A percentile compares a stretch with the other conserved stretches of the same genome.
Conservation (phyloP, 2,329 filamentous ascomycete genomes). For the Dactylonectria macrodidyma region DNA sequence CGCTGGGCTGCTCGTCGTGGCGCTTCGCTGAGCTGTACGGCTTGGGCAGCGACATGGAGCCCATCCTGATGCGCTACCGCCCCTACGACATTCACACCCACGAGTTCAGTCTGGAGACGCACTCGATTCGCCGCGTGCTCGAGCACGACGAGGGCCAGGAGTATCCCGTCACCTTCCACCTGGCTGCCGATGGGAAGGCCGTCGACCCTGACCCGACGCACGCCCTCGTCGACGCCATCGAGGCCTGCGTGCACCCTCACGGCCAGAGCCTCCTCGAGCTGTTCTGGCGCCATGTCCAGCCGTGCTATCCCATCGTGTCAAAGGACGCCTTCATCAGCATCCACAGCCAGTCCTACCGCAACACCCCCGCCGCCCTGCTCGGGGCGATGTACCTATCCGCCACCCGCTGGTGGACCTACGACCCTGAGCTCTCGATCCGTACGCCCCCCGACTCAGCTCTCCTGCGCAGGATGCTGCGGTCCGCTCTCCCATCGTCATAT, state of each 20-base stretch:
- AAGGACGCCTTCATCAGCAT: constrained; percentile 69
- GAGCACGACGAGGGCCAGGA: too few relatives aligned
- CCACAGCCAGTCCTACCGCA: constrained; percentile 64
- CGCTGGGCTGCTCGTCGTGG: constrained; percentile 41
- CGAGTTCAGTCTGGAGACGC: constrained; percentile 66
- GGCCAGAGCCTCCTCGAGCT: constrained; percentile 72
- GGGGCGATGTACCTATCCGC: constrained; percentile 70
- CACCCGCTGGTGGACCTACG: constrained; percentile 68
- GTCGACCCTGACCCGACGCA: constrained; percentile 45
- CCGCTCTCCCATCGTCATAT: constrained; percentile 47
- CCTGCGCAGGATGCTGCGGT: constrained; percentile 44
- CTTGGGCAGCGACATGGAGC: constrained; percentile 53
- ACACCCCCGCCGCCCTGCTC: constrained; percentile 67
- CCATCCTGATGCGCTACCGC: constrained; percentile 55
- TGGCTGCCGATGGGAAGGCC: constrained; percentile 51
- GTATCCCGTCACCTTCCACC: constrained; percentile 53
- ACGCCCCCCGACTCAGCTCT: constrained; percentile 43
- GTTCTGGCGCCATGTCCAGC: constrained; percentile 74
- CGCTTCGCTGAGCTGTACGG: constrained; percentile 53
- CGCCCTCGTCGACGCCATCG: constrained; percentile 60
- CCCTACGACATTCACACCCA: constrained; percentile 65
- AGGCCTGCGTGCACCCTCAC: constrained; percentile 71
- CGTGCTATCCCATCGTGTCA: constrained; percentile 67
- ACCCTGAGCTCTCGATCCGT: constrained; percentile 50
- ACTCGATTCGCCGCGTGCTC: constrained; percentile 73